Percentiles rank a stretch among this genome's conserved stretches.
Evolutionary conservation across 805 yeast species (phyloP).

Genomic region (Starmerella cellae): DNA sequence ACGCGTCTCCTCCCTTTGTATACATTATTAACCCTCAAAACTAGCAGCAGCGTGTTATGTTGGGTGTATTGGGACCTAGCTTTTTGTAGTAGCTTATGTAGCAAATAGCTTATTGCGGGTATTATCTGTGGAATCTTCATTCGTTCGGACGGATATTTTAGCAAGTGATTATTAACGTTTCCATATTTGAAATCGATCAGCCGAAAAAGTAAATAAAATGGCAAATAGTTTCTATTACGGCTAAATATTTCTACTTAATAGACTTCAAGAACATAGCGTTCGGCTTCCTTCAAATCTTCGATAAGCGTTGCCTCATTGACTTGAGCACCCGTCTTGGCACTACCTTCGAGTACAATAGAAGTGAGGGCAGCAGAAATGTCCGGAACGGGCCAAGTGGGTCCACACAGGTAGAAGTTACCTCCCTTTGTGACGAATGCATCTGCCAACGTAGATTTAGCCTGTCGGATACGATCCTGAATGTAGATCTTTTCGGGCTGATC

Average conservation of each 20-base stretch:
- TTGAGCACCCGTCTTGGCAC: slow-evolving; percentile 48
- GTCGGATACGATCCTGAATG: slow-evolving; percentile 85
- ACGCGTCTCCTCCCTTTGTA: too few species aligned
- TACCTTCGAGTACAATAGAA: slow-evolving; percentile 64
- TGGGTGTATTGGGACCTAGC: too few species aligned
- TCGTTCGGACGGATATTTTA: not conserved
- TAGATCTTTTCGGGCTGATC: slow-evolving; percentile 91
- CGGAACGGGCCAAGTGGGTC: slow-evolving; percentile 99
- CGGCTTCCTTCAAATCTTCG: slow-evolving; percentile 85
- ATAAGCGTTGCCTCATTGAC: slow-evolving; percentile 67
- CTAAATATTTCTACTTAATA: too few species aligned
- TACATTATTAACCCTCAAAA: too few species aligned
- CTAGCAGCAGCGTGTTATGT: too few species aligned
- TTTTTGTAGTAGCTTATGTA: too few species aligned
- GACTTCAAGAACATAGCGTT: slow-evolving; percentile 86
- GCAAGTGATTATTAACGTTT: too few species aligned
- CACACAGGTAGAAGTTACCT: slow-evolving; percentile 92
- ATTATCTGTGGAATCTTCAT: too few species aligned
- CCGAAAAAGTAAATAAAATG: too few species aligned
- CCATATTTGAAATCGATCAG: too few species aligned
- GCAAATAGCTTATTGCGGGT: too few species aligned
- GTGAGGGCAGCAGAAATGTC: slow-evolving; percentile 83
- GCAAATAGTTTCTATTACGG: too few species aligned
- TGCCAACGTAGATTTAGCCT: slow-evolving; percentile 55
- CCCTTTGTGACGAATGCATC: slow-evolving; percentile 64